These are phyloP conservation scores for Solanum appendiculatum DNA, from an alignment of 257 asterid genomes.

Conservation along the genomic window DNA sequence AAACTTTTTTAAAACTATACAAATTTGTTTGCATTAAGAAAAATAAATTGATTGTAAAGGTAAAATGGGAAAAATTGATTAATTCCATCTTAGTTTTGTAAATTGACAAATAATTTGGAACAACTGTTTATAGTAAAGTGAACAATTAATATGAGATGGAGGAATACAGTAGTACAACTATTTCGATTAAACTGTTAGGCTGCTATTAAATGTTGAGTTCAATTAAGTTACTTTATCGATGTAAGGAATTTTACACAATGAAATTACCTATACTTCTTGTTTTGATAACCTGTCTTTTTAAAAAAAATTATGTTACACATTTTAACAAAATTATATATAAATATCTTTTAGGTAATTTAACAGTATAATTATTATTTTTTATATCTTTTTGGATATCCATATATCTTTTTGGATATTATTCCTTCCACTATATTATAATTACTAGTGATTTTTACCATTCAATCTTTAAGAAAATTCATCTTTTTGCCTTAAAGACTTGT, in stretches of 20 bases:
- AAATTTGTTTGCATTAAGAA: not conserved
- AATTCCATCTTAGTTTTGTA: too few relatives aligned
- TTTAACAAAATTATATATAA: not conserved
- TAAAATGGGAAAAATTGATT: too few relatives aligned
- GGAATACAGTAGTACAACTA: too few relatives aligned
- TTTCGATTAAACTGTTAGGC: too few relatives aligned
- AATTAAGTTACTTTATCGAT: fast-evolving
- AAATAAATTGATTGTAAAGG: too few relatives aligned
- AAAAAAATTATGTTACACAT: not conserved
- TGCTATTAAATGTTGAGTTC: not conserved
- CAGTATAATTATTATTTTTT: not conserved
- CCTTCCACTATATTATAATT: not conserved
- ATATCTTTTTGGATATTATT: too few relatives aligned
- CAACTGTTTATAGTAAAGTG: too few relatives aligned
- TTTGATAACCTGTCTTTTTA: not conserved
- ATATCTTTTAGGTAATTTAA: not conserved
- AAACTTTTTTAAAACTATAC: not conserved
- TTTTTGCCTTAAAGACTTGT: not conserved
- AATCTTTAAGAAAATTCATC: not conserved
- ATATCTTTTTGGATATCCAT: too few relatives aligned
- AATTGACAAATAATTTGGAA: too few relatives aligned
- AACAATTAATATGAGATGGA: not conserved
- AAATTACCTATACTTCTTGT: not conserved
- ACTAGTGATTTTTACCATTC: not conserved
- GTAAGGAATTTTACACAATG: not conserved